phyloP scores from a whole-genome alignment of 192 early-diverging fungal genomes.

The Rhizophagus clarus region DNA sequence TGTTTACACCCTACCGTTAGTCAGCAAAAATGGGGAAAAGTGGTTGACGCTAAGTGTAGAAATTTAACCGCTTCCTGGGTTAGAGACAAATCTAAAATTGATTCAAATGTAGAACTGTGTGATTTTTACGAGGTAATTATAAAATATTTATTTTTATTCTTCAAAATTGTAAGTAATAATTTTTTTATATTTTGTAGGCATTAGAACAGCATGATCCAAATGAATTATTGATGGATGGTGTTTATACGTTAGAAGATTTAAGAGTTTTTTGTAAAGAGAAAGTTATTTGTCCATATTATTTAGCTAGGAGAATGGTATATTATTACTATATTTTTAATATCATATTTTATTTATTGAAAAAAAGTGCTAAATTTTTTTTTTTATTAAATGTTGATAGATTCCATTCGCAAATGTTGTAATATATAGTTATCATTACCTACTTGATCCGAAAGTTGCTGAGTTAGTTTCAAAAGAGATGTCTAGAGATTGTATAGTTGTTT shows the following conservation, averaged over 20 bases:
- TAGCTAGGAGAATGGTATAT: constrained; percentile 79
- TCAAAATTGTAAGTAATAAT: background rate
- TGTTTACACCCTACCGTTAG: constrained; percentile 90
- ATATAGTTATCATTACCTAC: constrained; percentile 97
- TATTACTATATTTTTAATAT: background rate
- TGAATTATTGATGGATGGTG: constrained; percentile 76
- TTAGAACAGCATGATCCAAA: constrained; percentile 66
- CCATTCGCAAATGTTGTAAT: constrained; percentile 94
- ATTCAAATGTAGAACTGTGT: constrained; percentile 56
- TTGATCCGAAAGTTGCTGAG: constrained; percentile 99
- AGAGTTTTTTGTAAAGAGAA: constrained; percentile 75
- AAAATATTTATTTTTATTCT: background rate
- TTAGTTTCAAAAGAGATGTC: constrained; percentile 94
- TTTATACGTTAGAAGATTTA: constrained; percentile 97
- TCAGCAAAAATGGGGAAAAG: constrained; percentile 83
- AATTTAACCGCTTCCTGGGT: constrained; percentile 95
- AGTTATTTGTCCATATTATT: constrained; percentile 92
- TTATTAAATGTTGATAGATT: constrained; percentile 50
- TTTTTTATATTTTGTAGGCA: constrained; percentile 41
- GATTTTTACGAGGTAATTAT: constrained; percentile 74
- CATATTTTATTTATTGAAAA: constrained; percentile 8
- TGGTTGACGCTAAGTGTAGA: constrained; percentile 89
- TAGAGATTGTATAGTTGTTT: constrained; percentile 95
- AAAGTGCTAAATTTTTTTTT: constrained; percentile 19
- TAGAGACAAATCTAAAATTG: constrained; percentile 63